Evolutionary conservation across 352 stramenopile genomes (phyloP).

Genomic region (Phytophthora hibernalis): DNA sequence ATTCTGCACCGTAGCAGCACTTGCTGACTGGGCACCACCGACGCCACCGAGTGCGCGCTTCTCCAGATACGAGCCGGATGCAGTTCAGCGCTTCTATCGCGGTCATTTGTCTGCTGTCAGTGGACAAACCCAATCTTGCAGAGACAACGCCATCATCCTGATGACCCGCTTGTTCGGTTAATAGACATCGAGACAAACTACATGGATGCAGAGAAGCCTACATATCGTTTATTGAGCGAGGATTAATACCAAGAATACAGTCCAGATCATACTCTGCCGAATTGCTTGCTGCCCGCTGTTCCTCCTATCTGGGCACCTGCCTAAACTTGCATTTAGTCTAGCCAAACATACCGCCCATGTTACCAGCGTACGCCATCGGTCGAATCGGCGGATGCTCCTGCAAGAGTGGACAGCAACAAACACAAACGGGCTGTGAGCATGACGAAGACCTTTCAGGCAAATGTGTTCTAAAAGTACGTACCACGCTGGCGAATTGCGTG

Average conservation of each 20-base stretch:
- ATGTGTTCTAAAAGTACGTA: slow-evolving; percentile 37
- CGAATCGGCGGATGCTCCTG: slow-evolving; percentile 90
- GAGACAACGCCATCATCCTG: slow-evolving; percentile 38
- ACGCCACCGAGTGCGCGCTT: slow-evolving; percentile 55
- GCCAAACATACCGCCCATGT: slow-evolving; percentile 92
- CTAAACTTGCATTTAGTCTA: slow-evolving; percentile 46
- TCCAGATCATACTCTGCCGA: slow-evolving; percentile 20
- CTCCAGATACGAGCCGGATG: slow-evolving; percentile 33
- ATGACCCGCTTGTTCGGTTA: slow-evolving; percentile 43
- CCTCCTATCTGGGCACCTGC: slow-evolving; percentile 36
- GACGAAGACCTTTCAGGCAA: neutral
- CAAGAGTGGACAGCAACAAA: slow-evolving; percentile 3
- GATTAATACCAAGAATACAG: slow-evolving; percentile 22
- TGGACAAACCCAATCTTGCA: slow-evolving; percentile 25
- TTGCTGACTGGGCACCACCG: slow-evolving; percentile 63
- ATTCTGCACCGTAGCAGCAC: slow-evolving; percentile 60
- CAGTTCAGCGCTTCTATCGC: slow-evolving; percentile 46
- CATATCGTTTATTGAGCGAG: slow-evolving; percentile 38
- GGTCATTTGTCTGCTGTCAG: slow-evolving; percentile 27
- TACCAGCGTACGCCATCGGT: slow-evolving; percentile 90
- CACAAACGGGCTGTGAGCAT: neutral
- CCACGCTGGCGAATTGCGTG: slow-evolving; percentile 95
- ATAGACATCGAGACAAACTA: slow-evolving; percentile 17
- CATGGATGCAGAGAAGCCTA: slow-evolving; percentile 11
- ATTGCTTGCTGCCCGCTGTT: slow-evolving; percentile 27